Base-by-base conservation (phyloP, 441 rosid genomes). In the Aquilaria agallochum region DNA sequence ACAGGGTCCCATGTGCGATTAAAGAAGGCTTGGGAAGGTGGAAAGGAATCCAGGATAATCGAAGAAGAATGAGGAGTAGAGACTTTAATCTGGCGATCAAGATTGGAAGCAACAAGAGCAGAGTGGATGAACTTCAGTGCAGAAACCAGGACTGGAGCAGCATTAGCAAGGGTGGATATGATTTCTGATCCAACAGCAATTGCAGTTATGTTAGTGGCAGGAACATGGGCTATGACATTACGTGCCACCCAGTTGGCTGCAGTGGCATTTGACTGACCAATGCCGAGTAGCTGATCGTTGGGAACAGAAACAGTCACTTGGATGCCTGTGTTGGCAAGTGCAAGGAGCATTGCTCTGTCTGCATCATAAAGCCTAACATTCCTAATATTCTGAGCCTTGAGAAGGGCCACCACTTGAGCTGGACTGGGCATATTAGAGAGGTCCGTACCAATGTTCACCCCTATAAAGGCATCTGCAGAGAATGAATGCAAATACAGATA, bases 1-100 rank as follows among this genome's bases (percentile, higher is more conserved):
- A 91, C 90, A 1, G 95, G 91, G 53, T 89, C 87, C 97, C 90
- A 88, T 9, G 93, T 66, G 45, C 87, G 89, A 68, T 94, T 94
- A 70, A 94, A 94, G 85, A 94, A 94, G 45, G 98, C 97, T 72
- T 94, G 98, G 46, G 98, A 94, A 55, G 98, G 98, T 33, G 98
- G 98, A 69, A 94, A 94, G 8, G 98, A 87, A 70, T 94, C 96
- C 13, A 94, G 84, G 70, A 94, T 94, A 45, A 91, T 87, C 53
- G 92, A 78, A 9, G 98, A 89, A 4, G 98, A 76, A 13, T 85
- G 95, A 0, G 98, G 95, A 0, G 94, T 89, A 0, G 98, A 88
- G 54, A 93, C 96, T 81, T 93, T 93, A 50, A 93, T 82, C 71
- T 75, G 91, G 58, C 80, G 69, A 66, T 93, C 93, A 2, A 93